Evolutionary conservation across 495 filamentous ascomycete species (phyloP), one percentile per base, ranked within the genome.

Genomic region (Tetracladium marchalianum): DNA sequence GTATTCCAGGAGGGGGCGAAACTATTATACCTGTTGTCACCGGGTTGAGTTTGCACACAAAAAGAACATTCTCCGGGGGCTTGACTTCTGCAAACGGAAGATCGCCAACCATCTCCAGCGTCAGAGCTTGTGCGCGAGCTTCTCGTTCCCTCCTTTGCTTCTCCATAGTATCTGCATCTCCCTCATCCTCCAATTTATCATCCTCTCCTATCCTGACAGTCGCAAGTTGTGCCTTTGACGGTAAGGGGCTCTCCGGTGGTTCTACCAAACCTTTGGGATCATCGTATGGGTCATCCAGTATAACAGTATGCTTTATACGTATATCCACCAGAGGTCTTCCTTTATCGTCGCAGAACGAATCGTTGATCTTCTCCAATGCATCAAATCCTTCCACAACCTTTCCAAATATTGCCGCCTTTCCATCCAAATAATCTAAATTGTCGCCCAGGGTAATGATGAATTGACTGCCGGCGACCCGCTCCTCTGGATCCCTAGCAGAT

Each of bases 31-130:
- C 48, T n/a, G 67, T 68, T 11, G 92, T 98, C 39, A 98, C 89
- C 0, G 93, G 93, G 51, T 98, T 98, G 17, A 98, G 71, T 62
- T 98, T 97, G 81, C 92, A 98, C 48, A 98, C 92, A 58, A 98
- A 98, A 11, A 98, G 71, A 22, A 98, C 81, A 59, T 98, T 96
- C 66, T 98, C 92, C 1, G 92, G 92, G 5, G 92, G 92, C 51
- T 93, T 95, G 61, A 98, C 90, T 65, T 97, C 92, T 46, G 92
- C 92, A 61, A 95, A 98, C 10, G 92, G 93, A 46, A 98, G 73
- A 64, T 98, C 92, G 17, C 92, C 92, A 61, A 98, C 89, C 83
- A 98, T 95, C 62, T 98, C 92, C 35, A 98, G 70, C 0, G 92
- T 98, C 51, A 98, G 63, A 1, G 92, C 92, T 60, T 97, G 92